Evolutionary conservation across 2,329 filamentous ascomycete species (phyloP).

Genomic region (Colletotrichum limetticola): DNA sequence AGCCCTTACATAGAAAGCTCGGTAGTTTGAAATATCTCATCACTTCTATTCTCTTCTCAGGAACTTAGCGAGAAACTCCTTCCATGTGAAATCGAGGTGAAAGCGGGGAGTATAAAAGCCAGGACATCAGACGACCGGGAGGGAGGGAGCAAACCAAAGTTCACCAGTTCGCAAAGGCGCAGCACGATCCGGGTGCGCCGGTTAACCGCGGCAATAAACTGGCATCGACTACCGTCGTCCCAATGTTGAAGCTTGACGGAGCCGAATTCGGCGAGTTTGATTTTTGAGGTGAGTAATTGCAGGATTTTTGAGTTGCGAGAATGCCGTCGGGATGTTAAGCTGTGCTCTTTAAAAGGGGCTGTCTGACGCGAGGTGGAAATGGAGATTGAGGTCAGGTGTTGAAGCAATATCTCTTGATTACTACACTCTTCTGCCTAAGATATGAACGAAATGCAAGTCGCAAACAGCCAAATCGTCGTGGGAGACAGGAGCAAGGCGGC

Average conservation of each 20-base stretch:
- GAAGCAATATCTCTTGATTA: not conserved
- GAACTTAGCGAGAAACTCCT: not conserved
- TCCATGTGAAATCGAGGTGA: not conserved
- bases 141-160: not conserved
- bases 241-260: not conserved
- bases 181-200: not conserved
- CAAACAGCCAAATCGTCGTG: not conserved
- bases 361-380: not conserved
- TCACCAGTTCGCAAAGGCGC: not conserved
- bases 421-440: too few species aligned
- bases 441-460: conserved; percentile 17
- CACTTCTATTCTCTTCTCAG: not conserved
- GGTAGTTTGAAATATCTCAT: not conserved
- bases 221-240: not conserved
- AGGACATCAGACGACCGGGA: not conserved
- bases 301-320: not conserved
- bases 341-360: not conserved
- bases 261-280: conserved; percentile 5
- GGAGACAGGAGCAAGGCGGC: conserved; percentile 29
- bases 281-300: not conserved
- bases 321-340: not conserved
- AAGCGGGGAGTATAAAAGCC: not conserved
- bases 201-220: not conserved
- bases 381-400: not conserved
- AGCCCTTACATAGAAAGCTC: not conserved